Percentiles rank a stretch among this genome's conserved stretches.
Evolutionary conservation across 371 early-diverging fungal genomes (phyloP).

Genomic region (Mycotypha africana): DNA sequence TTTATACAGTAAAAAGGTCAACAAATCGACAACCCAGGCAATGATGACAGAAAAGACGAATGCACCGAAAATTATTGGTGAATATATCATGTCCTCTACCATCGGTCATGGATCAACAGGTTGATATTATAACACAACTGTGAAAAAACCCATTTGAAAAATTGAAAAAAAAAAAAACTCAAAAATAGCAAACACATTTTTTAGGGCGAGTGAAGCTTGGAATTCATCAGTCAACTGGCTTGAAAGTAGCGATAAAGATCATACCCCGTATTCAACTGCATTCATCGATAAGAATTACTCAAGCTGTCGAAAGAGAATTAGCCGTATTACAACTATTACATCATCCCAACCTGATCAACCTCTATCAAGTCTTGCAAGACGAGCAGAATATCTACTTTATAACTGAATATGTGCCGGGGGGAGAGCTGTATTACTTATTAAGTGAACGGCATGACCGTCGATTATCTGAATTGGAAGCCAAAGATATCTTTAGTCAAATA

Average conservation of each 20-base stretch:
- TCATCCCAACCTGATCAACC: constrained; percentile 61
- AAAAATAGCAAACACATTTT: too few species aligned
- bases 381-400: constrained; percentile 26
- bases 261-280: constrained; percentile 27
- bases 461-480: constrained; percentile 72
- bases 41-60: too few species aligned
- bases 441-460: constrained; percentile 20
- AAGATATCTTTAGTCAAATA: constrained; percentile 88
- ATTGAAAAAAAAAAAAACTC: too few species aligned
- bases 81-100: constrained; percentile 23
- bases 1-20: too few species aligned
- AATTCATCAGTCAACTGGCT: constrained; percentile 27
- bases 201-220: constrained; percentile 38
- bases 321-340: constrained; percentile 64
- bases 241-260: constrained; percentile 38
- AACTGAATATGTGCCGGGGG: constrained; percentile 36
- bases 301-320: constrained; percentile 63
- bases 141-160: neutral
- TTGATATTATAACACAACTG: too few species aligned
- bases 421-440: constrained; percentile 30
- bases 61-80: constrained; percentile 28
- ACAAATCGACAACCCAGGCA: too few species aligned
- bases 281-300: constrained; percentile 37
- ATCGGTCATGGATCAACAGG: constrained; percentile 40
- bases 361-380: constrained; percentile 65